Base-by-base conservation (phyloP, 805 yeast species). In the Yarrowia yakushimensis region DNA sequence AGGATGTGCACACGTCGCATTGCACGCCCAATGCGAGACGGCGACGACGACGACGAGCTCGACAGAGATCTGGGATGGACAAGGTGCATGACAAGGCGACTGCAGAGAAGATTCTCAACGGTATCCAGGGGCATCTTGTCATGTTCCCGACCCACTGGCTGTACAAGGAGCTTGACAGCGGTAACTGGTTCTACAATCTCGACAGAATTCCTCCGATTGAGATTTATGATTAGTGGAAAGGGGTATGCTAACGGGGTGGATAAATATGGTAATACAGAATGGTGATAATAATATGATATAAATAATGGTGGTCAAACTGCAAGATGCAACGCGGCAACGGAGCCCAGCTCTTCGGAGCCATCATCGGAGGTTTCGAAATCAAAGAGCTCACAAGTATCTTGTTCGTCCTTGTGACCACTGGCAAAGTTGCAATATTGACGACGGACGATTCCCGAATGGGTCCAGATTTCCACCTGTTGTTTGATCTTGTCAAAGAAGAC, bases 141-240 rank as follows among this genome's bases (percentile, higher is more conserved):
- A 72, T 87, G n/a, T 93, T 92, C 78, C 98, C 99, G 0, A 80
- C 88, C 0, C 90, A 90, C 65, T 94, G 99, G 99, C 79, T 94
- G 43, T 78, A 82, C 68, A 82, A 85, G 64, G 99, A 94, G 74
- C 82, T 91, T 30, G 97, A 92, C 63, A 69, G 73, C 7, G 93
- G 90, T 11, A 94, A 96, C 71, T 93, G 98, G 98, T 92, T 91
- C 72, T 92, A 90, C 77, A 90, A 87, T 69, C 86, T 96, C 55
- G 99, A 94, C 71, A 84, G 96, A 69, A 78, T 94, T 27, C 97
- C 98, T 5, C 99, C 99, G 1, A 84, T 94, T 63, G 98, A 94
- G 71, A 93, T 94, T 60, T 94, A 88, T 72, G 93, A 91, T 69
- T 90, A 55, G n/a, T n/a, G n/a, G n/a, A n/a, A n/a, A n/a, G n/a